Evolutionary conservation across 2,329 filamentous ascomycete genomes (phyloP).

Genomic region (Ustulina deusta): DNA sequence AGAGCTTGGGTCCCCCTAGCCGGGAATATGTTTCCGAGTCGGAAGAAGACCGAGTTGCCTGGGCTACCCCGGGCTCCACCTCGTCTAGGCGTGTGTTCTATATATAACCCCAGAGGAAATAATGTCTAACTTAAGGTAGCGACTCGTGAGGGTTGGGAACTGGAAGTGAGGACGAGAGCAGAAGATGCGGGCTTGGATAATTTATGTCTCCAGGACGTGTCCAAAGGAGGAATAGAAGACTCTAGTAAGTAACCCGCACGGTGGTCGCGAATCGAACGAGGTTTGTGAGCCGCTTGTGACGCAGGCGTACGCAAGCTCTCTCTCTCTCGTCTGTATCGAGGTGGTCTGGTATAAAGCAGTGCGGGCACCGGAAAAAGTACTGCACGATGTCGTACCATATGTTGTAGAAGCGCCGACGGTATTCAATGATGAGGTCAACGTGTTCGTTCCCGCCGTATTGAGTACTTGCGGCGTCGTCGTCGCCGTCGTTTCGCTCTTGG

Average conservation of each 20-base stretch:
- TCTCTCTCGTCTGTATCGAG: slow-evolving; percentile 13
- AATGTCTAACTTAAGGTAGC: background rate
- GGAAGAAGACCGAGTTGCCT: background rate
- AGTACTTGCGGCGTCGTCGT: background rate
- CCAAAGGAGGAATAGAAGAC: background rate
- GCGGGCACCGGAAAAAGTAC: slow-evolving; percentile 23
- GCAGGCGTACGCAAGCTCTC: slow-evolving; percentile 7
- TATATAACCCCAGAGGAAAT: background rate
- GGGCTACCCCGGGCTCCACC: slow-evolving; percentile 22
- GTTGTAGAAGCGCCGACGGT: slow-evolving; percentile 26
- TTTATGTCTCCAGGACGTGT: background rate
- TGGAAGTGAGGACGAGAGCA: background rate
- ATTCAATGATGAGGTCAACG: slow-evolving; percentile 25
- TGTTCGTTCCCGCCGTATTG: background rate
- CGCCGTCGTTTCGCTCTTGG: background rate
- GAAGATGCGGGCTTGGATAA: background rate
- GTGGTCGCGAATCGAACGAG: slow-evolving; percentile 24
- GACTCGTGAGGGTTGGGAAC: background rate
- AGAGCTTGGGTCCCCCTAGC: slow-evolving; percentile 17
- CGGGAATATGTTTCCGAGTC: background rate
- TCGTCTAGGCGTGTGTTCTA: slow-evolving; percentile 24
- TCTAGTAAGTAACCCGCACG: slow-evolving; percentile 1
- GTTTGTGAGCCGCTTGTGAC: slow-evolving; percentile 22
- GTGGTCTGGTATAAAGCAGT: slow-evolving; percentile 15
- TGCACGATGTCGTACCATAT: slow-evolving; percentile 26